phyloP scores from a whole-genome alignment of 768 basidiomycete genomes.

The Paxillus ammoniavirescens region DNA sequence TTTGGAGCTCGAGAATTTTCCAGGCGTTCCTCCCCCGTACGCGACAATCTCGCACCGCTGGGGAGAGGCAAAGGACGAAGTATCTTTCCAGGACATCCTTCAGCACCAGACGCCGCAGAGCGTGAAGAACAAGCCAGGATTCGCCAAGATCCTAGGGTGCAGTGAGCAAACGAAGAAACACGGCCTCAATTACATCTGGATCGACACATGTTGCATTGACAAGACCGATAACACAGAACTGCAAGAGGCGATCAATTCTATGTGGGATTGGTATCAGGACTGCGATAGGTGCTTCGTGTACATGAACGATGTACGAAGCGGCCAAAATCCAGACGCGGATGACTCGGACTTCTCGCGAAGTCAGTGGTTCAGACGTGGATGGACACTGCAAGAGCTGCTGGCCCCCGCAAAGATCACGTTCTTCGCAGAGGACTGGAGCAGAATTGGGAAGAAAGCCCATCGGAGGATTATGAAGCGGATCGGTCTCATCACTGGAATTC shows the following conservation, averaged over 20 bases:
- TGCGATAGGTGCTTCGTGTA: background rate
- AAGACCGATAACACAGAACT: constrained; percentile 3
- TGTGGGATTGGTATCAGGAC: constrained; percentile 6
- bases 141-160: constrained; percentile 1
- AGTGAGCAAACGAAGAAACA: background rate
- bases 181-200: background rate
- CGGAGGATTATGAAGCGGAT: background rate
- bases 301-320: constrained; percentile 1
- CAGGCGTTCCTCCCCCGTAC: background rate
- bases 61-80: background rate
- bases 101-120: background rate
- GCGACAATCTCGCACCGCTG: constrained; percentile 4
- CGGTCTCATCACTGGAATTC: background rate
- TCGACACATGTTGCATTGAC: constrained; percentile 9
- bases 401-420: constrained; percentile 11
- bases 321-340: background rate
- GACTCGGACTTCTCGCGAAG: constrained; percentile 3
- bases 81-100: constrained; percentile 7
- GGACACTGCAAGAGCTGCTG: constrained; percentile 7
- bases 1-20: background rate
- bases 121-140: constrained; percentile 2
- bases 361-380: constrained; percentile 8
- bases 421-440: constrained; percentile 10
- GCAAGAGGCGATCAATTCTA: constrained; percentile 6
- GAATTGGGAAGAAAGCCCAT: background rate